A percentile compares a stretch with the other conserved stretches of the same genome.
phyloP scores from a whole-genome alignment of 2,329 filamentous ascomycete genomes.

The Fusarium veterinarium region DNA sequence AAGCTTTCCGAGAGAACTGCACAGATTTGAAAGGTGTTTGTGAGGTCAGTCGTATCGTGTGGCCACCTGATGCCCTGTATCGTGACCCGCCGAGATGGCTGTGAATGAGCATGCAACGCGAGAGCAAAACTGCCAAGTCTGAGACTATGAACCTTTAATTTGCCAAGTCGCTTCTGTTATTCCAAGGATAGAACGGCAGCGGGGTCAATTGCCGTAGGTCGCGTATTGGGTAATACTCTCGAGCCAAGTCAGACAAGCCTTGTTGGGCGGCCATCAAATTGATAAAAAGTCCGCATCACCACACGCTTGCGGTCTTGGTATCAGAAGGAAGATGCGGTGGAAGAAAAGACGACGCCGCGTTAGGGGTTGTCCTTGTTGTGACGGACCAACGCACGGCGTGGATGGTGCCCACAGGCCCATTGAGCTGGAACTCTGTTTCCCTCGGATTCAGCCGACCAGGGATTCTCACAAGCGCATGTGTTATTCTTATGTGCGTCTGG shows the following conservation, averaged over 20 bases:
- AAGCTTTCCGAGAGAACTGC: neutral
- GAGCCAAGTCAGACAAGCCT: constrained; percentile 21
- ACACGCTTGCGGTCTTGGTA: constrained; percentile 3
- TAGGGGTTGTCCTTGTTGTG: constrained; percentile 9
- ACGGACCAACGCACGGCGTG: constrained; percentile 10
- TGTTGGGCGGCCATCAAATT: constrained; percentile 14
- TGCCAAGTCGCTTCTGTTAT: neutral
- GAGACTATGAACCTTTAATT: neutral
- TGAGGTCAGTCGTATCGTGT: neutral
- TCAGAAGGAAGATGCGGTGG: constrained; percentile 29
- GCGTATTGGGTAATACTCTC: constrained; percentile 11
- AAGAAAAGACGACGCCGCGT: constrained; percentile 23
- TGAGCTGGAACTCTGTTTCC: constrained; percentile 19
- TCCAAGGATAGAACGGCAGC: neutral
- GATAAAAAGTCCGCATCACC: constrained; percentile 21
- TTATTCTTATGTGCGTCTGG: neutral
- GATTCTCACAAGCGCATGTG: constrained; percentile 10
- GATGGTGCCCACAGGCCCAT: constrained; percentile 32
- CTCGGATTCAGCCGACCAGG: constrained; percentile 42
- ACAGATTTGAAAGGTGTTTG: neutral
- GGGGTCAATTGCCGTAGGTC: neutral
- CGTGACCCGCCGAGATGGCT: neutral
- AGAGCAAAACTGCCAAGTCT: constrained; percentile 3
- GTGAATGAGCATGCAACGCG: neutral
- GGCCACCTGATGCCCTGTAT: neutral